Conservation (phyloP, 2,329 filamentous ascomycete genomes). For the Paraphaeosphaeria minitans region DNA sequence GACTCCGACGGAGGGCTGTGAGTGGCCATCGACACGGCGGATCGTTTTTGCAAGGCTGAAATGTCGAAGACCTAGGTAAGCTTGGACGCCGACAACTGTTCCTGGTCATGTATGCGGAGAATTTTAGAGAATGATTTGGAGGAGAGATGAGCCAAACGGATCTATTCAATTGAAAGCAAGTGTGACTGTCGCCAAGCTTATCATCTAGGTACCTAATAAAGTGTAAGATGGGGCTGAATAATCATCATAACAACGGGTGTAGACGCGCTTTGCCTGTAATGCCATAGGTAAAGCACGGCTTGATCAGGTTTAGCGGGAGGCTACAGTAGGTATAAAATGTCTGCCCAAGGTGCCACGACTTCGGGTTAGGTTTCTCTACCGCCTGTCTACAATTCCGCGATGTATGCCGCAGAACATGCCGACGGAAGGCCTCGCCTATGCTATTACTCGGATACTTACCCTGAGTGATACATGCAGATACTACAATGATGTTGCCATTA, state of each 20-base stretch:
- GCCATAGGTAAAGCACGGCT: constrained; percentile 16
- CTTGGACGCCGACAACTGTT: constrained; percentile 11
- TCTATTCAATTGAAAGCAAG: constrained; percentile 6
- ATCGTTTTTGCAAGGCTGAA: constrained; percentile 16
- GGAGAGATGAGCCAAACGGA: constrained; percentile 1
- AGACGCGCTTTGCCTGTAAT: constrained; percentile 9
- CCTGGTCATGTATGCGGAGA: constrained; percentile 13
- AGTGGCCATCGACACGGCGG: constrained; percentile 5
- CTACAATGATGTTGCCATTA: constrained; percentile 5
- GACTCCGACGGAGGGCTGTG: constrained; percentile 8
- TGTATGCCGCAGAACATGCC: background rate
- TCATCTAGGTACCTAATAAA: constrained; percentile 13
- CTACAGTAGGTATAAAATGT: background rate
- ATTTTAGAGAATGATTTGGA: constrained; percentile 9
- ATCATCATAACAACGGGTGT: constrained; percentile 16
- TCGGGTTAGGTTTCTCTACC: background rate
- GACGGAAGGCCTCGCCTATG: background rate
- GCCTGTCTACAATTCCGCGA: background rate
- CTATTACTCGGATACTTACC: background rate
- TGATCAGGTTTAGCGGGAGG: constrained; percentile 16
- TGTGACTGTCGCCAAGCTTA: background rate
- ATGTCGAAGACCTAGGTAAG: constrained; percentile 9
- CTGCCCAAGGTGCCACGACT: background rate
- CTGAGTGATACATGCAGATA: constrained; percentile 3
- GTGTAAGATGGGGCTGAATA: constrained; percentile 12